These are phyloP conservation scores for Leccinum sublutescens DNA, from an alignment of 768 basidiomycete genomes.

Conservation along the genomic window DNA sequence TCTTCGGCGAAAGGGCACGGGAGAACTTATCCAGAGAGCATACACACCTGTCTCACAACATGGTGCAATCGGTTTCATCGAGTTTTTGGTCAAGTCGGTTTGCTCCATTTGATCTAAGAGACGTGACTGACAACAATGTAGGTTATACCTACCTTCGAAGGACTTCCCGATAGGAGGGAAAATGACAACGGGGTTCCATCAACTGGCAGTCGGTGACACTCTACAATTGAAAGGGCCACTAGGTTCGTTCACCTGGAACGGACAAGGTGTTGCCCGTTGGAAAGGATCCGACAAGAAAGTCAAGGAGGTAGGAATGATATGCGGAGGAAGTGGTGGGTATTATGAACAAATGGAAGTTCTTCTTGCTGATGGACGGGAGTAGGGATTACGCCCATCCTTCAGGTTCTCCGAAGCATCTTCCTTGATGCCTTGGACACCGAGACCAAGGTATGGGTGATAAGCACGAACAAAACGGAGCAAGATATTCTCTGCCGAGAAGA, in stretches of 20 bases:
- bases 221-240: constrained; percentile 61
- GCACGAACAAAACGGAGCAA: constrained; percentile 44
- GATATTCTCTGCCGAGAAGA: constrained; percentile 55
- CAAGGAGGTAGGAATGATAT: constrained; percentile 50
- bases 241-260: constrained; percentile 54
- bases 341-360: neutral
- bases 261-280: constrained; percentile 38
- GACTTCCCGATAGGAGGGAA: constrained; percentile 45
- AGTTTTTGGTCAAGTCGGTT: constrained; percentile 52
- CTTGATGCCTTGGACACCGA: constrained; percentile 36
- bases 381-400: constrained; percentile 58
- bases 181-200: constrained; percentile 49
- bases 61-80: constrained; percentile 44
- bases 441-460: constrained; percentile 46
- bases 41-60: constrained; percentile 57
- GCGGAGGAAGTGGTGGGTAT: constrained; percentile 51
- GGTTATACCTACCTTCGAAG: constrained; percentile 23
- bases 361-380: neutral
- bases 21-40: constrained; percentile 52
- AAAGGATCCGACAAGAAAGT: constrained; percentile 36
- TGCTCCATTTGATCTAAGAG: neutral
- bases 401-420: constrained; percentile 50
- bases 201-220: constrained; percentile 46
- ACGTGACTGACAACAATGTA: constrained; percentile 1
- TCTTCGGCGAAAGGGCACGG: constrained; percentile 37